Base-by-base conservation (phyloP, 78 protist species). In the Dictyostelium firmibasis region DNA sequence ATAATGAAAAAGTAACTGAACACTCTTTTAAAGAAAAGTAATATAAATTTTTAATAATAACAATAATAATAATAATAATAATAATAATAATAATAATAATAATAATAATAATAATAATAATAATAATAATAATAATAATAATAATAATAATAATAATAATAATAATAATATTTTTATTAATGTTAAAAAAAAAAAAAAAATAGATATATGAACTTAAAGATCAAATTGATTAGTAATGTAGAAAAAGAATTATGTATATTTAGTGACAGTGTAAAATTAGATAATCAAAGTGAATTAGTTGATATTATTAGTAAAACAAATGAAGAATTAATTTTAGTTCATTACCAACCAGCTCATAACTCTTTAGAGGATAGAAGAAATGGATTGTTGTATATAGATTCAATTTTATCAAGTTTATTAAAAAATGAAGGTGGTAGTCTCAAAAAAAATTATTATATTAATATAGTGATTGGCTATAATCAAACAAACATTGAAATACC, bases 1-100 rank as follows among this genome's bases (percentile, higher is more conserved):
- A 64, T 20, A 44, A 78, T 31, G 31, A 23, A 11, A 25, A 16
- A 60, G 1, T 60, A 38, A 60, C 53, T 1, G 43, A 77, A 76
- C 31, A 36, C 4, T 14, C 29, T 13, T 86, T 86, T 41, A 86
- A 75, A 77, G 85, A 86, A 77, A 75, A 77, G 92, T 86, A 77
- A 36, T 41, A 78, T 47, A 5, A 11, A 9, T 3, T 3, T 11
- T n/a, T n/a, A n/a, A n/a, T n/a, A n/a, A 25, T 27, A 47, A 35
- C 13, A 13, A 1, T 23, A 35, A 14, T 50, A 50, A 50, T 7
- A 9, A 38, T n/a, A 25, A 13, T 7, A n/a, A 50, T 8, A 8
- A 20, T 6, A 43, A 25, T 25, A 10, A 25, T 25, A 25, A 38
- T 1, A 8, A 20, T 2, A 31, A 13, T 44, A n/a, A 7, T 41